phyloP scores from a whole-genome alignment of 2,329 filamentous ascomycete genomes.

The Nemania sp. region DNA sequence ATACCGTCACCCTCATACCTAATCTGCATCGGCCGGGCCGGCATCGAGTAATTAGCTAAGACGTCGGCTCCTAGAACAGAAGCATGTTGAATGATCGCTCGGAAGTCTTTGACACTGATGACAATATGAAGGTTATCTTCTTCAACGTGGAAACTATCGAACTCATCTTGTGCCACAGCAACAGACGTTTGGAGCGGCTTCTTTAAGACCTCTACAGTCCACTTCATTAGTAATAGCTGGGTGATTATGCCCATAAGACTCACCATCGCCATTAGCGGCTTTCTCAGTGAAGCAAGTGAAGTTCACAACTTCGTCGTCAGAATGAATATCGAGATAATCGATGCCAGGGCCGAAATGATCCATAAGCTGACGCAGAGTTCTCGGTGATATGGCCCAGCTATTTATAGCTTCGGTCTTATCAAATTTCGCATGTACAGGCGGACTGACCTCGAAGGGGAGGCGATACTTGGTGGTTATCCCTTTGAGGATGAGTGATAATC shows the following conservation, averaged over 20 bases:
- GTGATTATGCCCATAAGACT: slow-evolving; percentile 7
- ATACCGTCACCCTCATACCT: slow-evolving; percentile 70
- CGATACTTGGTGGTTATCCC: slow-evolving; percentile 77
- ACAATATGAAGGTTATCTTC: slow-evolving; percentile 78
- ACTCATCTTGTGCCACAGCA: slow-evolving; percentile 74
- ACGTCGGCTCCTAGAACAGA: slow-evolving; percentile 69
- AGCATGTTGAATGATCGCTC: slow-evolving; percentile 76
- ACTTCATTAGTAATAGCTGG: slow-evolving; percentile 17
- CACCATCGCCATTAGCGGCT: slow-evolving; percentile 68
- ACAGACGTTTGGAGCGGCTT: slow-evolving; percentile 82
- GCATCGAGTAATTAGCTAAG: slow-evolving; percentile 70
- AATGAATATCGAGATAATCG: slow-evolving; percentile 78
- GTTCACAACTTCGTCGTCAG: slow-evolving; percentile 71
- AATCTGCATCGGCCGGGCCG: slow-evolving; percentile 72
- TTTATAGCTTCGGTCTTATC: slow-evolving; percentile 67
- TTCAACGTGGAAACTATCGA: slow-evolving; percentile 69
- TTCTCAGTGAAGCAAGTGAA: slow-evolving; percentile 85
- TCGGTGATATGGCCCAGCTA: slow-evolving; percentile 72
- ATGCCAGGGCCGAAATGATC: slow-evolving; percentile 81
- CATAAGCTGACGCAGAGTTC: slow-evolving; percentile 72
- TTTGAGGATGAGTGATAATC: slow-evolving; percentile 38
- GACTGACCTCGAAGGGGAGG: slow-evolving; percentile 72
- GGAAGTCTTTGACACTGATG: slow-evolving; percentile 82
- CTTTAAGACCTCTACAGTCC: slow-evolving; percentile 67
- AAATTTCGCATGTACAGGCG: slow-evolving; percentile 79